Evolutionary conservation across 2,329 filamentous ascomycete species (phyloP), one percentile per base, ranked within the genome.

Genomic region (Penicillium sp.): DNA sequence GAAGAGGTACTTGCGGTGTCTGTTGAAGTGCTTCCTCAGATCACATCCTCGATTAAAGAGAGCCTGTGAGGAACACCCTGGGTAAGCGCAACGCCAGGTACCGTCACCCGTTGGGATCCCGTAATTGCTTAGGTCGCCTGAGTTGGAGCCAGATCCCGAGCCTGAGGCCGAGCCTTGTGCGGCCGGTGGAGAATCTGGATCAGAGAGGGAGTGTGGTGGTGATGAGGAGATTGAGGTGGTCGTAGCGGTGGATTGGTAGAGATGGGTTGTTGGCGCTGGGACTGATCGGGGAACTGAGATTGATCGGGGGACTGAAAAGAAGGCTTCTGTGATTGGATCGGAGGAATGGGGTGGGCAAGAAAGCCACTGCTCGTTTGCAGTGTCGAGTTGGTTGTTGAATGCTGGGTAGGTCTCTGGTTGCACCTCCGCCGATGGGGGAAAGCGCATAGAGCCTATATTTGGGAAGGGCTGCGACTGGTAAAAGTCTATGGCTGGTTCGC

Each of bases 11-110:
- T 82, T 82, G 26, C 75, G 78, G 62, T 83, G 80, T 13, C 80
- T 71, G 61, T 81, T 81, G 69, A 77, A 81, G 60, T 83, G 80
- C 59, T 83, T 83, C 26, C 80, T 72, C 17, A 83, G 68, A 61
- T 83, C 80, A 60, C 80, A 83, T 29, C 78, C 78, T 39, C 80
- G 72, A 7, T 74, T 76, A 63, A 82, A 83, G 1, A 75, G 67
- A 3, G 78, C 76, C 53, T 74, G 74, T 38, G 79, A 82, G n/a
- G 77, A 75, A 63, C 80, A 83, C 13, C 75, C 77, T 1, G 77
- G 78, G 58, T 78, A 78, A 4, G 75, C 75, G 61, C 80, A 83
- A 41, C 75, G 76, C 79, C 79, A 82, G 51, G 72, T 76, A 2
- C 65, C 65, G 13, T 66, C 61, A 6, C 57, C 47, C 7, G 58